Evolutionary conservation across 441 rosid species (phyloP).

Genomic region (Adansonia madagascariensis): DNA sequence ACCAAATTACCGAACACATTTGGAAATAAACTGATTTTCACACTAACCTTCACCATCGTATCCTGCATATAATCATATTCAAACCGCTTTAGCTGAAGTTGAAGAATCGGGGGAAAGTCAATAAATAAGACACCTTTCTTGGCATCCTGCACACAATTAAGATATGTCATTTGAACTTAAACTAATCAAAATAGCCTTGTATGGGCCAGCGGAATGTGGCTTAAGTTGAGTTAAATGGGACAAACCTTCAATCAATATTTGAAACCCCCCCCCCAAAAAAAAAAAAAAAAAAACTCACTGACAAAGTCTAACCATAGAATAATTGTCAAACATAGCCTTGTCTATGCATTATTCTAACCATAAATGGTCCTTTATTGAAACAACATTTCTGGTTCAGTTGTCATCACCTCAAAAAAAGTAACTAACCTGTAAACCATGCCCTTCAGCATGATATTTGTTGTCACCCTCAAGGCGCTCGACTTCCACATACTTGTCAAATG

Average conservation of each 20-base stretch:
- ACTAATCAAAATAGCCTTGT: constrained; percentile 15
- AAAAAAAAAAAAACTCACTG: background rate
- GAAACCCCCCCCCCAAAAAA: constrained; percentile 1
- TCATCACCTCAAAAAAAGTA: background rate
- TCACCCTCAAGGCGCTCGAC: constrained; percentile 98
- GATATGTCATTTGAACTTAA: background rate
- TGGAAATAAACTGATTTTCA: constrained; percentile 24
- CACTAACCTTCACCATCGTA: constrained; percentile 91
- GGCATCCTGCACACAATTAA: constrained; percentile 68
- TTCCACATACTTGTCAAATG: constrained; percentile 97
- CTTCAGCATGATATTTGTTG: constrained; percentile 92
- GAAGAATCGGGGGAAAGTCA: constrained; percentile 97
- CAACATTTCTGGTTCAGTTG: background rate
- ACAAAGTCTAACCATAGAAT: background rate
- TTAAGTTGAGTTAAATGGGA: constrained; percentile 6
- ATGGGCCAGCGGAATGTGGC: constrained; percentile 6
- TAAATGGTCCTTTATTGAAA: background rate
- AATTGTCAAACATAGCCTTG: constrained; percentile 17
- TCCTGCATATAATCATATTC: constrained; percentile 93
- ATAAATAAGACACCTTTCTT: constrained; percentile 89
- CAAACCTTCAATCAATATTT: constrained; percentile 14
- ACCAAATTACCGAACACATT: constrained; percentile 19
- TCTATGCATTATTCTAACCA: background rate
- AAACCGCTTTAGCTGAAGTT: constrained; percentile 92
- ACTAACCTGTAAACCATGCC: constrained; percentile 89